These are phyloP conservation scores for grape (Vitis vinifera) DNA, from an alignment of 164 flowering plant genomes.

Conservation along the genomic window ASM3070453v1 NC_081814.1:22459001-22459500, in stretches of 20 bases:
- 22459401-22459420: constrained; percentile 64
- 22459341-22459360: constrained; percentile 68
- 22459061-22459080: constrained; percentile 45
- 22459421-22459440: constrained; percentile 61
- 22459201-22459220: constrained; percentile 57
- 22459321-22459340: constrained; percentile 67
- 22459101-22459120: constrained; percentile 55
- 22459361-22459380: constrained; percentile 90
- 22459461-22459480: constrained; percentile 59
- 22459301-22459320: constrained; percentile 39
- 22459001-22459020: constrained; percentile 73
- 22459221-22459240: constrained; percentile 61
- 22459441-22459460: constrained; percentile 69
- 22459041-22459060: constrained; percentile 25
- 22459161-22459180: constrained; percentile 39
- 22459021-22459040: constrained; percentile 48
- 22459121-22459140: constrained; percentile 79
- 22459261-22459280: constrained; percentile 48
- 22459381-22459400: constrained; percentile 75
- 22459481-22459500: constrained; percentile 21
- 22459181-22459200: constrained; percentile 69
- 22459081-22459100: constrained; percentile 58
- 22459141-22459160: constrained; percentile 61
- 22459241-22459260: constrained; percentile 53
- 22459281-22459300: constrained; percentile 49